Evolutionary conservation across 148 eudicot genomes (phyloP), one percentile per base, ranked within the genome.

Genomic region (Chenopodium suecicum): DNA sequence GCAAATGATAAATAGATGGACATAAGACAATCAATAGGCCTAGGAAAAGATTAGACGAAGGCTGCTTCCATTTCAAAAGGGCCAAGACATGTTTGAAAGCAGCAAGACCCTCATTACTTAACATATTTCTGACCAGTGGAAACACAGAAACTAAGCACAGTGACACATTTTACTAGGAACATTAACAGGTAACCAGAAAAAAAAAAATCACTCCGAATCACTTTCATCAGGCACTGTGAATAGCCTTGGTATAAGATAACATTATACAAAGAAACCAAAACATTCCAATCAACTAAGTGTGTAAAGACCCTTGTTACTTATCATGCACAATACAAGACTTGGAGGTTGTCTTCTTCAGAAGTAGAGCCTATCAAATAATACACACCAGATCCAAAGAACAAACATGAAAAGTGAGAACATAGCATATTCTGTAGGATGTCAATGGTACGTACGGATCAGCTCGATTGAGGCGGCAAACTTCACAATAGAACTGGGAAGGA

Each of bases 381-480:
- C 29, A 44, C 75, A 41, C 44, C 58, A 68, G 20, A 34, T 31
- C 19, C 37, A 11, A 46, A 9, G 34, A 17, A 69, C 41, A 34
- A 25, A 56, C 20, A 77, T 23, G 25, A 60, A 47, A 56, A 7
- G 16, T 19, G 65, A 52, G 20, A 16, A 44, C 52, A 23, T 74
- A 19, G 48, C 46, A 58, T 31, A 65, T 23, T 41, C 47, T 66
- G 62, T 4, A 78, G 78, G 48, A 17, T 9, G 44, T 11, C 1
- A 46, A 80, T 56, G 75, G 34, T 84, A 89, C 97, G 32, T 90
- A 92, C 97, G 93, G 97, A 79, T 91, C 94, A 52, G 94, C 94
- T 67, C 92, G 89, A 76, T 32, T 76, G 25, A 92, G 91, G 81
- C 97, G 91, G 73, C 97, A 92, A 68, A 92, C 80, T 88, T 92